Percentiles rank a stretch among this genome's conserved stretches.
Evolutionary conservation across 495 filamentous ascomycete species (phyloP).

Genomic region (Pseudomonodictys pantanalensis): DNA sequence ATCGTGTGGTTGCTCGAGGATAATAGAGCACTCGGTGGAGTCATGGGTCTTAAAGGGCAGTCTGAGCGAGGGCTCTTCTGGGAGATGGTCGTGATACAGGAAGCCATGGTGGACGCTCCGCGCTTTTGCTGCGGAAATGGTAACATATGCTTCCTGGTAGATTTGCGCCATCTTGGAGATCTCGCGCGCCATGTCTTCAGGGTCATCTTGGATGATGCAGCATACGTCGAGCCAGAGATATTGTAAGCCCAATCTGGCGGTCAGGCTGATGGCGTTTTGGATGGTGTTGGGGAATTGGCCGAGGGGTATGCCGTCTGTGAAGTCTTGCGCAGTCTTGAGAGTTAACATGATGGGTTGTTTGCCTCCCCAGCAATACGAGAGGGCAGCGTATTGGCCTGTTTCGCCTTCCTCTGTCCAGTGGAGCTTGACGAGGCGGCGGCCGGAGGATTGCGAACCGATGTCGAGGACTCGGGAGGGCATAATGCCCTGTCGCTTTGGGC

Average conservation of each 20-base stretch:
- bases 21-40: not conserved
- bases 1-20: not conserved
- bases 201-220: constrained; percentile 18
- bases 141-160: constrained; percentile 14
- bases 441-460: constrained; percentile 1
- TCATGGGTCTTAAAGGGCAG: not conserved
- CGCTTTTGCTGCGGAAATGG: constrained; percentile 17
- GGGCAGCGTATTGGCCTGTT: constrained; percentile 1
- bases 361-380: constrained; percentile 18
- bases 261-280: constrained; percentile 4
- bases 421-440: not conserved
- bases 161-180: constrained; percentile 9
- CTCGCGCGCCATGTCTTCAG: not conserved
- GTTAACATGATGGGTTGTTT: not conserved
- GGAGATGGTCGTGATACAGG: not conserved
- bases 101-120: constrained; percentile 15
- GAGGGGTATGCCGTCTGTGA: constrained; percentile 9
- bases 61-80: not conserved
- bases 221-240: constrained; percentile 17
- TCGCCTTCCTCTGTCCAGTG: constrained; percentile 6
- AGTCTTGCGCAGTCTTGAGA: not conserved
- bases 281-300: constrained; percentile 10
- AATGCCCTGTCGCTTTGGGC: not conserved
- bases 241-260: constrained; percentile 1
- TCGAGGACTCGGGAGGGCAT: constrained; percentile 1